Evolutionary conservation across 176 grass and related monocot species (phyloP).

Genomic region (Aechmea fasciata): DNA sequence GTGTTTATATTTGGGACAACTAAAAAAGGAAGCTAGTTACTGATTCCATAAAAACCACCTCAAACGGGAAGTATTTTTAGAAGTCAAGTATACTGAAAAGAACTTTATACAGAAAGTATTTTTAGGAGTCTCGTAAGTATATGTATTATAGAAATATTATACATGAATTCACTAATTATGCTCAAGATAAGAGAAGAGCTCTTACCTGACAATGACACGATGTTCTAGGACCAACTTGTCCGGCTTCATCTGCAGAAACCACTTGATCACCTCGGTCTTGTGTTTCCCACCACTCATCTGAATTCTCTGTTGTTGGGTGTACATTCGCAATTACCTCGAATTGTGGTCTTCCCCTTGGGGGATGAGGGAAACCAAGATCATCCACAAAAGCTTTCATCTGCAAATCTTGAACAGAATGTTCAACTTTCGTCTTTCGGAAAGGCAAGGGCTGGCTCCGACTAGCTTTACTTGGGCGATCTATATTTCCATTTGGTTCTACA

Average conservation of each 20-base stretch:
- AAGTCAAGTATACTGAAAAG: too few species aligned
- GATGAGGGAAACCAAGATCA: conserved; percentile 38
- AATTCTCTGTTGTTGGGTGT: conserved; percentile 23
- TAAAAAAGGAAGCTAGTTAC: too few species aligned
- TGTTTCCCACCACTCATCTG: conserved; percentile 62
- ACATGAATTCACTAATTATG: too few species aligned
- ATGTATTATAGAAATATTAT: neutral
- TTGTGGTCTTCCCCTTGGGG: conserved; percentile 13
- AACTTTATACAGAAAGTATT: too few species aligned
- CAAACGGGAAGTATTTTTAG: too few species aligned
- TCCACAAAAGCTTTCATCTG: conserved; percentile 67
- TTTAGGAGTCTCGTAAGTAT: neutral
- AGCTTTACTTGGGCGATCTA: conserved; percentile 22
- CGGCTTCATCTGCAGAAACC: conserved; percentile 38
- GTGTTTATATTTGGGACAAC: too few species aligned
- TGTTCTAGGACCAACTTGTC: conserved; percentile 59
- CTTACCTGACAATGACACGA: conserved; percentile 62
- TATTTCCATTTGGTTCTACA: conserved; percentile 2
- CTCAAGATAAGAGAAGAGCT: conserved; percentile 1
- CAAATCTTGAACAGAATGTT: conserved; percentile 36
- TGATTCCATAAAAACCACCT: too few species aligned
- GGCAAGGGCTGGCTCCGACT: conserved; percentile 24
- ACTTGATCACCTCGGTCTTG: conserved; percentile 56
- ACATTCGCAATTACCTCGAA: conserved; percentile 14
- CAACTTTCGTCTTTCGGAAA: conserved; percentile 32